Conservation (phyloP, 495 filamentous ascomycete genomes). For the Lentithecium fluviatile region DNA sequence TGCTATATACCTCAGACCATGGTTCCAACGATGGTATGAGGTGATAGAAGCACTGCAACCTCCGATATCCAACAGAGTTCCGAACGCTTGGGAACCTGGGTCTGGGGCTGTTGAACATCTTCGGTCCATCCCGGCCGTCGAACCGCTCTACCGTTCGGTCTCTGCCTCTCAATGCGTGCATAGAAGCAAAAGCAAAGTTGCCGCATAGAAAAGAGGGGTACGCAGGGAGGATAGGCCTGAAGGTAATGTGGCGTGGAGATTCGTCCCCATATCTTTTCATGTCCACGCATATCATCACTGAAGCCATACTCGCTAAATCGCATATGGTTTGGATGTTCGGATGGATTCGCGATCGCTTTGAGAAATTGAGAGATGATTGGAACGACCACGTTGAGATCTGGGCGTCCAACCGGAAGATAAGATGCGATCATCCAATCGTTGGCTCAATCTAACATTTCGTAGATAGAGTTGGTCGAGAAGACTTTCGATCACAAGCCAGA, state of each 20-base stretch:
- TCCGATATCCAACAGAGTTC: too few species aligned
- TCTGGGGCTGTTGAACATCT: too few species aligned
- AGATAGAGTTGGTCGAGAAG: constrained; percentile 7
- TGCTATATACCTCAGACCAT: constrained; percentile 17
- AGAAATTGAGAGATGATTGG: constrained; percentile 12
- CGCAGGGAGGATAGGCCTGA: constrained; percentile 16
- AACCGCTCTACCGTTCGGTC: too few species aligned
- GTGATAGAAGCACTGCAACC: constrained; percentile 5
- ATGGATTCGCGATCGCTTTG: not conserved
- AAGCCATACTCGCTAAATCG: constrained; percentile 10
- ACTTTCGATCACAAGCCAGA: constrained; percentile 10
- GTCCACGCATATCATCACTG: constrained; percentile 22
- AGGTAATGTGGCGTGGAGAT: not conserved
- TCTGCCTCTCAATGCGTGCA: constrained; percentile 11
- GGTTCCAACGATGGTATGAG: constrained; percentile 10
- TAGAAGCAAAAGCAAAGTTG: constrained; percentile 12
- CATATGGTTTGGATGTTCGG: not conserved
- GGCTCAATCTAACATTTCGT: not conserved
- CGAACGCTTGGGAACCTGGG: too few species aligned
- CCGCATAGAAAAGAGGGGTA: constrained; percentile 1
- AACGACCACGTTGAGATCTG: constrained; percentile 25
- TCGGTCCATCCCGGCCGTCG: too few species aligned
- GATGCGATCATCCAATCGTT: not conserved
- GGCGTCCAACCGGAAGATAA: constrained; percentile 13
- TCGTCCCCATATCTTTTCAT: constrained; percentile 8